These are phyloP conservation scores for Chrysosphaeria jannelii DNA, from an alignment of 2,329 filamentous ascomycete genomes.

Conservation along the genomic window DNA sequence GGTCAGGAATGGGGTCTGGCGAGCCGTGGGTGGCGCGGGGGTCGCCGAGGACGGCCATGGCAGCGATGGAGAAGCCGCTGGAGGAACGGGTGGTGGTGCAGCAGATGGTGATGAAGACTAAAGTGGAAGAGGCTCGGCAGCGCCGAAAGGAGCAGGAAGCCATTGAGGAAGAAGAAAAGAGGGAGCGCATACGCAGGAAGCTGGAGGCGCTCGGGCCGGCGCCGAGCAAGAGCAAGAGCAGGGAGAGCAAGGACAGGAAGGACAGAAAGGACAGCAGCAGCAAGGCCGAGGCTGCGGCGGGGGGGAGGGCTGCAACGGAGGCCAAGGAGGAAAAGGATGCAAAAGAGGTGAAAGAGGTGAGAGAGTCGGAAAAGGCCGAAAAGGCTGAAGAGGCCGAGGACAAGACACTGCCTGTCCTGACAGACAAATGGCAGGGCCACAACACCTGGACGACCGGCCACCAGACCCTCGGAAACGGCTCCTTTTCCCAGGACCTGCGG, in stretches of 20 bases:
- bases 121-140: conserved; percentile 36
- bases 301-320: not conserved
- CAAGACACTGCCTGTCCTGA: too few species aligned
- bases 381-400: too few species aligned
- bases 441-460: conserved; percentile 17
- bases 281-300: not conserved
- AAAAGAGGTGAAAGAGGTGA: too few species aligned
- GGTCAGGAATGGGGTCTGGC: not conserved
- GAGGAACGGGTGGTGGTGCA: conserved; percentile 30
- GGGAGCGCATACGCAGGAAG: conserved; percentile 41
- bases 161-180: conserved; percentile 38
- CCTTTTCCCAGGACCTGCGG: conserved; percentile 35
- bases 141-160: conserved; percentile 36
- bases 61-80: not conserved
- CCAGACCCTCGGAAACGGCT: conserved; percentile 39
- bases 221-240: conserved; percentile 8
- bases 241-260: too few species aligned
- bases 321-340: not conserved
- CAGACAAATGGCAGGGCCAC: too few species aligned
- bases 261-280: too few species aligned
- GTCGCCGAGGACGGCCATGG: not conserved
- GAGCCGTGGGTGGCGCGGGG: not conserved
- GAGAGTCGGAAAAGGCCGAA: too few species aligned
- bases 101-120: conserved; percentile 44
- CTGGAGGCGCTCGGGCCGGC: conserved; percentile 37